Evolutionary conservation across 2,329 filamentous ascomycete species (phyloP).

Genomic region (Scytalidium lignicola): DNA sequence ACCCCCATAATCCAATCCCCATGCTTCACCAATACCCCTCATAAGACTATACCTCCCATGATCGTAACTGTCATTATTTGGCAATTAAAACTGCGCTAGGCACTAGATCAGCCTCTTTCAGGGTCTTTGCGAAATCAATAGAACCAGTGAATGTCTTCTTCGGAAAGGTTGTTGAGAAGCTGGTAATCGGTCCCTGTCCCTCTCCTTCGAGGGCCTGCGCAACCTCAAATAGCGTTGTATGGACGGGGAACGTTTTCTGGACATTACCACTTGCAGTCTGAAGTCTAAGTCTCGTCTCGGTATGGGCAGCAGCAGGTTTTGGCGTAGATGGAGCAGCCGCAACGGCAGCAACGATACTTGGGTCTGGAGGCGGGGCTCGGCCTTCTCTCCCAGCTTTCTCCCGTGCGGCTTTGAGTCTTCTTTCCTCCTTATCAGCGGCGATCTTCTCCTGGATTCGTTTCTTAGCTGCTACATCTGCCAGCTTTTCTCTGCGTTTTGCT

Average conservation of each 20-base stretch:
- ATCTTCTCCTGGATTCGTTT: constrained; percentile 89
- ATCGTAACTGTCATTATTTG: constrained; percentile 33
- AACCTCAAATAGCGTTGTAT: constrained; percentile 90
- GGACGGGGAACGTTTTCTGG: constrained; percentile 81
- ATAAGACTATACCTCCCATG: neutral
- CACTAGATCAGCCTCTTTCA: constrained; percentile 87
- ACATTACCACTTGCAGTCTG: constrained; percentile 73
- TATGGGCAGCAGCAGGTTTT: constrained; percentile 42
- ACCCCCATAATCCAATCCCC: neutral
- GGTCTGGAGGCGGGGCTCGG: constrained; percentile 41
- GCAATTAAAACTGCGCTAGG: constrained; percentile 89
- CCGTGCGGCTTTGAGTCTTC: constrained; percentile 76
- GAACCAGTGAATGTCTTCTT: constrained; percentile 68
- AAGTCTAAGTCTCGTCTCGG: constrained; percentile 74
- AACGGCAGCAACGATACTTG: constrained; percentile 16
- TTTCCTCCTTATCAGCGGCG: constrained; percentile 87
- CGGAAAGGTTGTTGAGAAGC: constrained; percentile 83
- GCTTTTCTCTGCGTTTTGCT: constrained; percentile 82
- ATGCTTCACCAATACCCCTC: neutral
- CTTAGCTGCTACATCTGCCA: constrained; percentile 78
- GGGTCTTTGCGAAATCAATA: constrained; percentile 77
- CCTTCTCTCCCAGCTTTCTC: constrained; percentile 85
- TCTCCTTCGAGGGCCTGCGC: constrained; percentile 70
- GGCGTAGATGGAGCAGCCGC: constrained; percentile 35
- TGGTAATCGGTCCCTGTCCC: constrained; percentile 64